Evolutionary conservation across 179 eudicot genomes (phyloP), one percentile per base, ranked within the genome.

Genomic region (Amaranthus tricolor): DNA sequence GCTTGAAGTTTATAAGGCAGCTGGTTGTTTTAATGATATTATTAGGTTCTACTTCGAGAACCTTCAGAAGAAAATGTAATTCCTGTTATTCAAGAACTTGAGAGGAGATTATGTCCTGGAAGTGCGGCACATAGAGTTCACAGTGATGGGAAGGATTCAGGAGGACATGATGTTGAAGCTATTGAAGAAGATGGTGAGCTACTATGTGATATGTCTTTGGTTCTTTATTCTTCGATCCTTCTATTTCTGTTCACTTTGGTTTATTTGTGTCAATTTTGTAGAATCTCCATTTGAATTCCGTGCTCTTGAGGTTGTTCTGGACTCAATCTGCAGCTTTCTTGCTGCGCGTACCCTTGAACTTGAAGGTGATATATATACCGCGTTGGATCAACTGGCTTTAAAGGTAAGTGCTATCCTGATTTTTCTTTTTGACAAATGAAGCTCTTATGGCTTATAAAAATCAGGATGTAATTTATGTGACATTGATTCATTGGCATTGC

Each of bases 241-340:
- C 76, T 65, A 10, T 62, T 20, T 45, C 50, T 76, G 1, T 16
- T 2, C 67, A 74, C 24, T 63, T 31, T 70, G 40, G 40, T 31
- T 78, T n/a, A 53, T 15, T 40, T 67, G 59, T 64, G 9, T 63
- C 51, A 43, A 48, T 51, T 61, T 21, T 79, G 72, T 78, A 94
- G 97, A 92, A 80, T 92, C 94, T 72, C 97, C 98, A 48, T 94
- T 94, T 82, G 98, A 94, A 73, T 92, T 94, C 69, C 89, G 90
- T 60, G 87, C 85, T 50, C 85, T 84, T 51, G 87, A 84, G 80
- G 87, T 84, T 70, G 83, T 83, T 58, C 76, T 84, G 73, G 87
- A 84, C 65, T 84, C 87, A 51, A 84, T 84, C 20, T 84, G 87
- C 66, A 84, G 83, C 76, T 82, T 82, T 74, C 87, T 84, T 79